Evolutionary conservation across 345 rosid genomes (phyloP).

Genomic region (Mallotus nudiflorus): DNA sequence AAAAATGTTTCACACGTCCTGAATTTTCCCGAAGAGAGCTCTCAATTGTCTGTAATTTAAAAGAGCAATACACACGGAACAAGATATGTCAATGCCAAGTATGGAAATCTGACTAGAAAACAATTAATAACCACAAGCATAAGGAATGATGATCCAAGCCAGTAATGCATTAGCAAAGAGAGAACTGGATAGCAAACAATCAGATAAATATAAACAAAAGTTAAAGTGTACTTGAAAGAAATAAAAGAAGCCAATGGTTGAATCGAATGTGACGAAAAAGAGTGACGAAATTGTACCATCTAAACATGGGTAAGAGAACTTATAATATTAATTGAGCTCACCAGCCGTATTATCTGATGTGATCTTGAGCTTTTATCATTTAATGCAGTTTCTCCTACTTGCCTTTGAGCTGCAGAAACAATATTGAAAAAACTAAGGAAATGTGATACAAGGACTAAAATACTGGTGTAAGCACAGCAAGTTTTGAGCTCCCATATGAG

Average conservation of each 20-base stretch:
- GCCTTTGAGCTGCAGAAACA: slow-evolving; percentile 76
- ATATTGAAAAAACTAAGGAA: neutral
- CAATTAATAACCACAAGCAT: neutral
- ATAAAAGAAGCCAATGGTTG: neutral
- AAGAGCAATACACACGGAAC: slow-evolving; percentile 25
- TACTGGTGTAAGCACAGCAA: neutral
- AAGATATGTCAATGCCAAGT: slow-evolving; percentile 21
- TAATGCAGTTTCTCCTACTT: slow-evolving; percentile 90
- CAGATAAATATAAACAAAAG: neutral
- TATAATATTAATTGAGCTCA: slow-evolving; percentile 32
- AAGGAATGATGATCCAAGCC: neutral
- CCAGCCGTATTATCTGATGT: slow-evolving; percentile 96
- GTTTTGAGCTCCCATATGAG: neutral
- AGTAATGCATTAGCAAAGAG: neutral
- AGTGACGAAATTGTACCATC: neutral
- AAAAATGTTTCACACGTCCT: slow-evolving; percentile 70
- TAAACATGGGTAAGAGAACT: neutral
- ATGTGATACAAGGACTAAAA: neutral
- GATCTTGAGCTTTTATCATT: slow-evolving; percentile 97
- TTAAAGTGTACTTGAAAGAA: neutral
- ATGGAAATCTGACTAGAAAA: neutral
- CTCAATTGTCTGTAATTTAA: slow-evolving; percentile 65
- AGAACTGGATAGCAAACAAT: neutral
- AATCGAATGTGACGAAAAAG: neutral
- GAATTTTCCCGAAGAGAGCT: slow-evolving; percentile 78